Base-by-base conservation (phyloP, 495 filamentous ascomycete species). In the Cladorrhinum samala region DNA sequence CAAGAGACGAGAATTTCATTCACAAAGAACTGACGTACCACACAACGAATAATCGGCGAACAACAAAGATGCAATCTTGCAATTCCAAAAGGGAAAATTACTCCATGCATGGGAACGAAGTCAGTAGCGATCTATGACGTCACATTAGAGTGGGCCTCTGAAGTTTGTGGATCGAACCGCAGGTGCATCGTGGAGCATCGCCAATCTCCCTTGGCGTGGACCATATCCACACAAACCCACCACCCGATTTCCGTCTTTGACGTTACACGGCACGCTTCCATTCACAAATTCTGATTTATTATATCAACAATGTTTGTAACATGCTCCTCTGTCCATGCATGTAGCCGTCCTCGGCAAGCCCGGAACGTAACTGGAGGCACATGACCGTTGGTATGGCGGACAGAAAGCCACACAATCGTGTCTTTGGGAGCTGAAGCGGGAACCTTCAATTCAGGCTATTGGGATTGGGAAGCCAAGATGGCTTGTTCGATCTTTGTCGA, bases 91-190 rank as follows among this genome's bases (percentile, higher is more conserved):
- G n/a, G n/a, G n/a, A n/a, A n/a, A n/a, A n/a, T n/a, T n/a, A n/a
- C n/a, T n/a, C n/a, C n/a, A n/a, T n/a, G n/a, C n/a, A n/a, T n/a
- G n/a, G n/a, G n/a, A n/a, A n/a, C n/a, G n/a, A n/a, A n/a, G n/a
- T n/a, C n/a, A n/a, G n/a, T n/a, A n/a, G n/a, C n/a, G n/a, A n/a
- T 63, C 60, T 46, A 63, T 63, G 60, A 63, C 60, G 60, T 63
- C 49, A 56, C 37, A n/a, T 8, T n/a, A 37, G 42, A 18, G 53
- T 53, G 40, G 38, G 46, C 9, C 45, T 36, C 30, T 20, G 46
- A 27, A 17, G 50, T 18, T 30, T 30, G 17, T 41, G 43, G 36
- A 40, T 39, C 41, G 25, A 46, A 27, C 43, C 14, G 13, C 43
- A 46, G 23, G 43, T 46, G 23, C 43, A 25, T 11, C 45, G 27